Percentiles rank a stretch among this genome's conserved stretches.
Conservation (phyloP, 192 early-diverging fungal species). For the Coemansia sp. region DNA sequence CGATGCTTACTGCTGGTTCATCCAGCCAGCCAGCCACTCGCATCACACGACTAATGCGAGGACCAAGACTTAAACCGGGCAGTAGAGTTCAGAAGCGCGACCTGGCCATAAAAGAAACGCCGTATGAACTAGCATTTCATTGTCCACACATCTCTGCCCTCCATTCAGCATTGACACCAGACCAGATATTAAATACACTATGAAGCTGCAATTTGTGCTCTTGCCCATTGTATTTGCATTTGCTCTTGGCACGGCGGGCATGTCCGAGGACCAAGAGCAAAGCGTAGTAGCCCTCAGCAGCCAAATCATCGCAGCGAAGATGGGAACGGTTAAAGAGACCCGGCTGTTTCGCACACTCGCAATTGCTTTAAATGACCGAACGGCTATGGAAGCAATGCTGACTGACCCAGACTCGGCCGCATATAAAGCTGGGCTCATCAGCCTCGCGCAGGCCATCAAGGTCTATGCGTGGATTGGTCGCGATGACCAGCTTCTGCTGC, state of each 20-base stretch:
- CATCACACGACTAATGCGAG: no score
- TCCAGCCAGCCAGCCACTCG: no score
- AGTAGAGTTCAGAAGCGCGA: no score
- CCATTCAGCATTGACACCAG: no score
- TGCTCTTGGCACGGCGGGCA: not conserved
- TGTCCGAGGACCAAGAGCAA: conserved; percentile 17
- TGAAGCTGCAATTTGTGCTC: not conserved
- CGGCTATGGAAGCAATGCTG: conserved; percentile 32
- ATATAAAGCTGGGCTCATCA: conserved; percentile 37
- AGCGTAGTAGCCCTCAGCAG: conserved; percentile 5
- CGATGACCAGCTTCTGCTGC: conserved; percentile 24
- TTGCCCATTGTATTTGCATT: not conserved
- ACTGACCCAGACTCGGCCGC: conserved; percentile 29
- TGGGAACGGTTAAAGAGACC: conserved; percentile 17
- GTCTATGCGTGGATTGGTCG: conserved; percentile 34
- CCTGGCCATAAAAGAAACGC: no score
- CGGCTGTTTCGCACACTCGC: conserved; percentile 17
- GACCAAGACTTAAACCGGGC: no score
- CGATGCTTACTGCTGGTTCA: no score
- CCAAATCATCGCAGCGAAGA: conserved; percentile 10
- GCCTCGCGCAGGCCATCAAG: conserved; percentile 40
- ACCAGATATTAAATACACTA: no score
- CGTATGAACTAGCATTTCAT: no score
- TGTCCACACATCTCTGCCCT: no score
- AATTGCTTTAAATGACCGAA: conserved; percentile 31